Evolutionary conservation across 345 rosid genomes (phyloP), one percentile per base, ranked within the genome.

Genomic region (Citropsis articulata): DNA sequence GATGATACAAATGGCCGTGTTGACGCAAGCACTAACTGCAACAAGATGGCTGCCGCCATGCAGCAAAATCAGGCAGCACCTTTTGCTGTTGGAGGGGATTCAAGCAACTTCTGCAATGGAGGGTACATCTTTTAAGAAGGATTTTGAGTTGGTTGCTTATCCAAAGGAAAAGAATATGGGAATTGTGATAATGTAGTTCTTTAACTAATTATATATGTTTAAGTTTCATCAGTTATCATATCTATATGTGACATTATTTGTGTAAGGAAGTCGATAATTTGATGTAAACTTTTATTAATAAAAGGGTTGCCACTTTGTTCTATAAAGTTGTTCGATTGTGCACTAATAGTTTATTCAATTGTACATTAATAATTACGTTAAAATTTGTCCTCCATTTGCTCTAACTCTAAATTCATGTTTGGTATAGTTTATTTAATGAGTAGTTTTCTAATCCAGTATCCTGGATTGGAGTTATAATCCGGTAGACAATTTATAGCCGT

Each of bases 111-210:
- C 72, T 78, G 62, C 65, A 66, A 57, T 31, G 92, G 80, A 81
- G 90, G 88, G 13, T 85, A 79, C 73, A 83, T 79, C 75, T 85
- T 77, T 76, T 84, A 69, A 75, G 73, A 55, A 71, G 36, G 21
- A 1, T 12, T 45, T 45, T 45, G 50, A 45, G 12, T 45, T 45
- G 50, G 18, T 45, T 16, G 50, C 18, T 12, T 45, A 45, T 45
- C 50, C 57, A 53, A 53, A 18, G 12, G 57, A 53, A 6, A 53
- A 18, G 22, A 53, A 53, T 18, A 0, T 53, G 57, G 5, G 57
- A 45, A 13, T 10, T 42, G 48, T 45, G 50, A 45, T 3, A 13
- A 18, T 16, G 57, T 16, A 19, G 57, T 53, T 53, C 57, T 53
- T 18, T 53, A 16, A 53, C 57, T 53, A 53, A 19, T 53, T 16